Percentiles rank a stretch among this genome's conserved stretches.
phyloP scores from a whole-genome alignment of 163 green algal genomes.

The Trebouxiophyceae sp. region DNA sequence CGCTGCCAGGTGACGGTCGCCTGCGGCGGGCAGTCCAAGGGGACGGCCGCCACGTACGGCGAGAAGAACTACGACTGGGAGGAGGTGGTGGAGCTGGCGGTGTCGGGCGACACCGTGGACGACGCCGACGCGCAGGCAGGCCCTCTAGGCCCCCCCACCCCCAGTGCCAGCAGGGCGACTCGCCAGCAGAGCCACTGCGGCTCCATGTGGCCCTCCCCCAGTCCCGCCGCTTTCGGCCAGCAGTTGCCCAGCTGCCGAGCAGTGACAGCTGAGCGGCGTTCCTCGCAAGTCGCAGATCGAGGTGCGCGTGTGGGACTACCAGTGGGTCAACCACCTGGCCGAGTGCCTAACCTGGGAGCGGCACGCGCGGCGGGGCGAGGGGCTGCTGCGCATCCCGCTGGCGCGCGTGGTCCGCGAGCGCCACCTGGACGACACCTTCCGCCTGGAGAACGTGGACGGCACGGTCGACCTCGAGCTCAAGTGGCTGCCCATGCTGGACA shows the following conservation, averaged over 20 bases:
- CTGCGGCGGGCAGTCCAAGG: slow-evolving; percentile 7
- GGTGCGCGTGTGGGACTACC: slow-evolving; percentile 16
- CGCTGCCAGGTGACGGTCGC: slow-evolving; percentile 11
- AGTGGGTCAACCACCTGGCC: slow-evolving; percentile 6
- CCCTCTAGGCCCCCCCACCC: no score
- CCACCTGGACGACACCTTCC: slow-evolving; percentile 3
- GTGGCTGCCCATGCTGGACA: slow-evolving; percentile 12
- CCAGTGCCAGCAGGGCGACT: no score
- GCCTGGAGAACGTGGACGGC: neutral
- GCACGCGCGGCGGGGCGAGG: neutral
- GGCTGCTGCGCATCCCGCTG: slow-evolving; percentile 4
- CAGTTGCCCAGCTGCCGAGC: no score
- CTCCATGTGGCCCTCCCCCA: no score
- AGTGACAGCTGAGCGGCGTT: no score
- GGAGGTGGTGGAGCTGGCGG: slow-evolving; percentile 14
- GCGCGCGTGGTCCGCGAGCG: slow-evolving; percentile 1
- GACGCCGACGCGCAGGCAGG: no score
- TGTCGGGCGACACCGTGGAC: no score
- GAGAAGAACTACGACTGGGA: slow-evolving; percentile 13
- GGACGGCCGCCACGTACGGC: slow-evolving; percentile 12
- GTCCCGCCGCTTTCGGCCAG: no score
- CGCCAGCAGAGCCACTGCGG: no score
- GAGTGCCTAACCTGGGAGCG: slow-evolving; percentile 9
- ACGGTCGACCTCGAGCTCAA: slow-evolving; percentile 12
- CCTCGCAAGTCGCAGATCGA: slow-evolving; percentile 7